Base-by-base conservation (phyloP, 2,329 filamentous ascomycete genomes). In the Cladosporium sp. region DNA sequence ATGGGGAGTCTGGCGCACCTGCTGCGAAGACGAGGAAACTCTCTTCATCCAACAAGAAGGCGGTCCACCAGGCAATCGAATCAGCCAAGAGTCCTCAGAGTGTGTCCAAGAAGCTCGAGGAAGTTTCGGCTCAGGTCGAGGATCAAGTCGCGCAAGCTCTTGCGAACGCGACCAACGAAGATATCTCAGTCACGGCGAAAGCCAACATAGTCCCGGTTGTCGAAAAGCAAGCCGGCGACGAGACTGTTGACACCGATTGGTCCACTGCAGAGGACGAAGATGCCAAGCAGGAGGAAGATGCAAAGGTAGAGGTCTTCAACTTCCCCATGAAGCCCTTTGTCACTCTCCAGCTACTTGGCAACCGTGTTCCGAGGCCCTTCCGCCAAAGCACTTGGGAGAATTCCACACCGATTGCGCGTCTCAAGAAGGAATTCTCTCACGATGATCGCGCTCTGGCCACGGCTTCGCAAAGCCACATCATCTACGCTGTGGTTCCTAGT, bases 381-480 rank as follows among this genome's bases (percentile, higher is more conserved):
- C 53, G 63, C n/a, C 54, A 46, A 14, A 48, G 36, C 25, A 65
- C 63, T 3, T 61, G 57, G 63, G 87, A 76, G 81, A 86, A 69
- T 78, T 83, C 67, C 79, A 84, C 66, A 79, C 84, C 89, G 3
- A 89, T 98, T 77, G 94, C 95, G 60, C 88, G 93, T 65, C 84
- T 98, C 69, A 97, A 97, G 84, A 98, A 98, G 81, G 93, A 97
- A 5, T 98, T 98, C 73, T 95, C 99, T 75, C 95, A 98, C 80
- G 89, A 97, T 68, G 95, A 99, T 76, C 91, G 96, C 70, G 96
- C 93, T 68, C 85, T 99, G 34, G 94, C 94, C 58, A 91, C 93
- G 5, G 93, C 94, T 21, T 94, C 92, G 28, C 89, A 92, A 74
- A 90, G 90, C 67, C 97, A 95, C 80, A 98, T 99, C 78, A 89